A percentile compares a stretch with the other conserved stretches of the same genome.
Evolutionary conservation across 108 stramenopile species (phyloP).

Genomic region (Skeletonema tropicum): DNA sequence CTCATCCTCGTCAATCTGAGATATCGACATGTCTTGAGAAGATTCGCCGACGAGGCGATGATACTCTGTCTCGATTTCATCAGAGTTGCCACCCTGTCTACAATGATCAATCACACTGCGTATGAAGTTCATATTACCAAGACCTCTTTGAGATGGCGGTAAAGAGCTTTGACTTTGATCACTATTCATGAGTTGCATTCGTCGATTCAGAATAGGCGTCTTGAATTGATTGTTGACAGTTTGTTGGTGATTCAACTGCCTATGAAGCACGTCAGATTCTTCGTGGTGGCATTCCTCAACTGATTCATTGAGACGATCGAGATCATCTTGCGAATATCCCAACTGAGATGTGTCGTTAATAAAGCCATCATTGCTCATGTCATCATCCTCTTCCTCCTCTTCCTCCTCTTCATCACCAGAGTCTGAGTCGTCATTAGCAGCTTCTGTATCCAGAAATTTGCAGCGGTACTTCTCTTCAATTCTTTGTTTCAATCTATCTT

Average conservation of each 20-base stretch:
- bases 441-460: slow-evolving; percentile 65
- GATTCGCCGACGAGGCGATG: slow-evolving; percentile 42
- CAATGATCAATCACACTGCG: slow-evolving; percentile 85
- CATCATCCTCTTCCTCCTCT: slow-evolving; percentile 82
- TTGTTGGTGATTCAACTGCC: slow-evolving; percentile 62
- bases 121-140: slow-evolving; percentile 87
- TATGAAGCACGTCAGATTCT: slow-evolving; percentile 45
- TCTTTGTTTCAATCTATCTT: slow-evolving; percentile 35
- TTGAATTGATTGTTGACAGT: slow-evolving; percentile 59
- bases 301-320: slow-evolving; percentile 54
- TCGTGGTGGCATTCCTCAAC: slow-evolving; percentile 35
- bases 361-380: slow-evolving; percentile 64
- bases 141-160: slow-evolving; percentile 66
- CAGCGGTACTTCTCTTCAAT: slow-evolving; percentile 38
- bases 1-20: background rate
- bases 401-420: slow-evolving; percentile 66
- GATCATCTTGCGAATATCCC: slow-evolving; percentile 80
- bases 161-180: slow-evolving; percentile 44
- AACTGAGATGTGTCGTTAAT: slow-evolving; percentile 86
- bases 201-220: slow-evolving; percentile 79
- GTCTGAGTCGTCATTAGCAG: slow-evolving; percentile 47
- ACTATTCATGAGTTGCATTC: slow-evolving; percentile 43
- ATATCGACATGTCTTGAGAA: slow-evolving; percentile 1
- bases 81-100: slow-evolving; percentile 72
- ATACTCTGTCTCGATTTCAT: slow-evolving; percentile 75